Conservation (phyloP, 306 rosid species). For the Mimosa bimucronata region DNA sequence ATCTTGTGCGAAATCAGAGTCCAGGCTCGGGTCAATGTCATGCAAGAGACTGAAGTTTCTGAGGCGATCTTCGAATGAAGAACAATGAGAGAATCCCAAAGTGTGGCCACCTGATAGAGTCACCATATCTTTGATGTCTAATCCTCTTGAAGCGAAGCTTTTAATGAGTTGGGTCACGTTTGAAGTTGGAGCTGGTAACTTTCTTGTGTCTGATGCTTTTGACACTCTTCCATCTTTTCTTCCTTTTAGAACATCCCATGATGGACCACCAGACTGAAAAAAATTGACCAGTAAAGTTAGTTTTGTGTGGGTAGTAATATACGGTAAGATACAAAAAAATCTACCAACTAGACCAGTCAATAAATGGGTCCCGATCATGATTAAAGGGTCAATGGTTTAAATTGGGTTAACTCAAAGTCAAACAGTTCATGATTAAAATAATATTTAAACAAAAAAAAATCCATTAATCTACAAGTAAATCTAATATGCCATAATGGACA, state of each 20-base stretch:
- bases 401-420: too few species aligned
- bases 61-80: slow-evolving; percentile 59
- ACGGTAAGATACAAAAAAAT: too few species aligned
- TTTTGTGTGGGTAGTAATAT: neutral
- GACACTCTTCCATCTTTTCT: slow-evolving; percentile 81
- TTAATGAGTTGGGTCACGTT: slow-evolving; percentile 58
- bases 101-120: slow-evolving; percentile 84
- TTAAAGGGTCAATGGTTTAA: too few species aligned
- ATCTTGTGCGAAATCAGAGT: slow-evolving; percentile 49
- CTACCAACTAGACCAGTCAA: too few species aligned
- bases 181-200: slow-evolving; percentile 70
- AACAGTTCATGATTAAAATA: too few species aligned
- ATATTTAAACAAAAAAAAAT: too few species aligned
- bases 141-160: slow-evolving; percentile 66
- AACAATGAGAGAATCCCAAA: slow-evolving; percentile 72
- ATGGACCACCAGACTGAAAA: slow-evolving; percentile 68
- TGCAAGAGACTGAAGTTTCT: slow-evolving; percentile 50
- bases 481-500: slow-evolving; percentile 74
- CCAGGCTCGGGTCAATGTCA: slow-evolving; percentile 61
- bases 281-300: neutral
- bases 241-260: slow-evolving; percentile 72
- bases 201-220: slow-evolving; percentile 60
- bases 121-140: slow-evolving; percentile 66
- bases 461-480: too few species aligned
- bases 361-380: too few species aligned